These are phyloP conservation scores for Lithospermum erythrorhizon DNA, from an alignment of 257 asterid genomes.

Conservation along the genomic window DNA sequence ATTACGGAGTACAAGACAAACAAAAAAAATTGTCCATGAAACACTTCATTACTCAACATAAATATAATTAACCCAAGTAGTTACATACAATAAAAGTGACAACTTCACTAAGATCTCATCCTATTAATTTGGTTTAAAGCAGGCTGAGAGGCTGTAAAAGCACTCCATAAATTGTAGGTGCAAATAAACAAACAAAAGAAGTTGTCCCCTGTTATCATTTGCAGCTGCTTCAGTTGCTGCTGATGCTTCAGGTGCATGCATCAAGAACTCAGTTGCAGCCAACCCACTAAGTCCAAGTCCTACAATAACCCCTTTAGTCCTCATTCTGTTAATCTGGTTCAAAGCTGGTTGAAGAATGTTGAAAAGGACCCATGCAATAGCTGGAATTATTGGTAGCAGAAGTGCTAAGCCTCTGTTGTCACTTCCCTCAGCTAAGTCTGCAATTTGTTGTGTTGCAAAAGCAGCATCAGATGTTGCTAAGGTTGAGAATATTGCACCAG, in stretches of 20 bases:
- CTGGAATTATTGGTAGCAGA: slow-evolving; percentile 57
- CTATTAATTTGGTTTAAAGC: slow-evolving; percentile 84
- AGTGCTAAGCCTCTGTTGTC: slow-evolving; percentile 70
- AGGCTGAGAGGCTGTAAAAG: slow-evolving; percentile 68
- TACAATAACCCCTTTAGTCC: slow-evolving; percentile 41
- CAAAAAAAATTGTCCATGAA: no score
- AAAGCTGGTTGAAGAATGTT: slow-evolving; percentile 70
- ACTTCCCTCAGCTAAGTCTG: slow-evolving; percentile 33
- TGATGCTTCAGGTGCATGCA: slow-evolving; percentile 34
- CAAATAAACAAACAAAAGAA: slow-evolving; percentile 58
- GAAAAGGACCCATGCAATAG: slow-evolving; percentile 62
- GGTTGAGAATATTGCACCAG: slow-evolving; percentile 71
- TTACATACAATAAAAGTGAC: no score
- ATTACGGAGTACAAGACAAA: no score
- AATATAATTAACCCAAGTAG: not conserved
- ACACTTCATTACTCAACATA: no score
- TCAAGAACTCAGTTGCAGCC: slow-evolving; percentile 28
- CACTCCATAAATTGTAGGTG: slow-evolving; percentile 91
- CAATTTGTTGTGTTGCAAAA: slow-evolving; percentile 81
- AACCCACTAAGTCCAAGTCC: slow-evolving; percentile 61
- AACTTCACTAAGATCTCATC: slow-evolving; percentile 47
- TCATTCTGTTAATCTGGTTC: slow-evolving; percentile 64
- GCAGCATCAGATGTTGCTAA: slow-evolving; percentile 64
- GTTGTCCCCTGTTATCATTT: slow-evolving; percentile 72
- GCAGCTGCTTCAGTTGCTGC: slow-evolving; percentile 44